Conservation (phyloP, 352 stramenopile species). For the Phytophthora cajani region DNA sequence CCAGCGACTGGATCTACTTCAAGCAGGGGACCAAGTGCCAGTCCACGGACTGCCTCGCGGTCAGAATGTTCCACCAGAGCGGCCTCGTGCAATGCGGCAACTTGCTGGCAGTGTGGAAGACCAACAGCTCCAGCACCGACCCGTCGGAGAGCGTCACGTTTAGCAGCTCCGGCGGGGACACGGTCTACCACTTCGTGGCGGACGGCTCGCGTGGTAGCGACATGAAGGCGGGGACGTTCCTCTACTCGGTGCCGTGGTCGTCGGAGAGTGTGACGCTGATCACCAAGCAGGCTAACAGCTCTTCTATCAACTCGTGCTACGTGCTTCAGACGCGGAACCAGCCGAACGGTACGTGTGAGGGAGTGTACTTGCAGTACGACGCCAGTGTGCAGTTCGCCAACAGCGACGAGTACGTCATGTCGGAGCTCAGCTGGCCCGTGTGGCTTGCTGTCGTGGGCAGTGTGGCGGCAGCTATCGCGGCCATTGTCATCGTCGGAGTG, state of each 20-base stretch:
- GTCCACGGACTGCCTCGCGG: constrained; percentile 67
- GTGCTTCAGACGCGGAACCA: constrained; percentile 79
- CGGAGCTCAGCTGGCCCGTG: constrained; percentile 52
- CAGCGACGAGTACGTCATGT: constrained; percentile 68
- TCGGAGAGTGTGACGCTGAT: constrained; percentile 26
- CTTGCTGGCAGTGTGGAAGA: constrained; percentile 76
- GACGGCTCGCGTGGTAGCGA: constrained; percentile 71
- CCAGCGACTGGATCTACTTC: constrained; percentile 76
- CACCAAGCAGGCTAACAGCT: constrained; percentile 43
- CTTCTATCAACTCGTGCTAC: constrained; percentile 63
- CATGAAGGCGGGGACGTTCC: constrained; percentile 71
- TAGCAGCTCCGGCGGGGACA: constrained; percentile 19
- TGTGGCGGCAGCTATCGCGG: constrained; percentile 54
- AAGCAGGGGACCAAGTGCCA: constrained; percentile 57
- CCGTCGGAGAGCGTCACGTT: constrained; percentile 18
- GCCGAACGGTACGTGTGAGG: constrained; percentile 60
- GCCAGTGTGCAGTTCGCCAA: constrained; percentile 60
- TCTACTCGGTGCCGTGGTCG: constrained; percentile 54
- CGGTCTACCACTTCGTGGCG: constrained; percentile 75
- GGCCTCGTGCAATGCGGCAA: constrained; percentile 72
- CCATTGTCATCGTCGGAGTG: constrained; percentile 54
- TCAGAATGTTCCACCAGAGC: constrained; percentile 68
- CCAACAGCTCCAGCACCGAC: constrained; percentile 31
- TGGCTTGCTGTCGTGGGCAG: constrained; percentile 69
- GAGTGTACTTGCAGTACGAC: constrained; percentile 75